These are phyloP conservation scores for Coelastrella sp. DNA, from an alignment of 139 green algal species.

Conservation along the genomic window DNA sequence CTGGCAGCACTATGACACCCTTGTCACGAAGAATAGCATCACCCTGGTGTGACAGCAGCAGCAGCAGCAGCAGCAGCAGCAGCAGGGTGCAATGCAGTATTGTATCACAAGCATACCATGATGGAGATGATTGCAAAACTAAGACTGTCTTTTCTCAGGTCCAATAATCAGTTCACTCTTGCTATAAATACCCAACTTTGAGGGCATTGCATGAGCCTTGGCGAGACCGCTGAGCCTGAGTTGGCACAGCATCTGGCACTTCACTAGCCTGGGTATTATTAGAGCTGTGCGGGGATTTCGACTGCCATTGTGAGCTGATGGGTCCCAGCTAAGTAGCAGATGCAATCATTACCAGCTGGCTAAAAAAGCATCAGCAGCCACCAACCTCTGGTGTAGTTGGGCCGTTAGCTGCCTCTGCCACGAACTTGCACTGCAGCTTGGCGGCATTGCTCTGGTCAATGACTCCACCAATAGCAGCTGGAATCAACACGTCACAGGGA, in stretches of 20 bases:
- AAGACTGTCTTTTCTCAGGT: not conserved
- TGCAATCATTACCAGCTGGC: no score
- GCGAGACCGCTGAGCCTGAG: not conserved
- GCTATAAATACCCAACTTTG: no score
- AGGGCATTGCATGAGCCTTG: not conserved
- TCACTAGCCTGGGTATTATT: not conserved
- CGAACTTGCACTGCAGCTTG: constrained; percentile 58
- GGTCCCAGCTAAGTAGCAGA: not conserved
- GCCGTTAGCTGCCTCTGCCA: constrained; percentile 92
- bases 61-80: not conserved
- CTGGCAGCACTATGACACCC: constrained; percentile 71
- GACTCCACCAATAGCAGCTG: constrained; percentile 83
- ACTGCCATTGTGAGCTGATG: not conserved
- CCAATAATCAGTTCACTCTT: no score
- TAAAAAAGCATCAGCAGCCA: not conserved
- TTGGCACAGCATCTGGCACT: not conserved
- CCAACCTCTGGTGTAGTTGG: constrained; percentile 75
- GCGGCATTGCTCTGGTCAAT: constrained; percentile 49
- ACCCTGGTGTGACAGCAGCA: constrained; percentile 39
- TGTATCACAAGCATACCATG: not conserved
- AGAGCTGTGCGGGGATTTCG: no score
- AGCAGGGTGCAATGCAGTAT: not conserved
- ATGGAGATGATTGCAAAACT: not conserved
- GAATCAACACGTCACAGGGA: constrained; percentile 79
- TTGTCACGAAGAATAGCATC: constrained; percentile 79